phyloP scores from a whole-genome alignment of 2,329 filamentous ascomycete genomes.

The Penicillium glabrum region DNA sequence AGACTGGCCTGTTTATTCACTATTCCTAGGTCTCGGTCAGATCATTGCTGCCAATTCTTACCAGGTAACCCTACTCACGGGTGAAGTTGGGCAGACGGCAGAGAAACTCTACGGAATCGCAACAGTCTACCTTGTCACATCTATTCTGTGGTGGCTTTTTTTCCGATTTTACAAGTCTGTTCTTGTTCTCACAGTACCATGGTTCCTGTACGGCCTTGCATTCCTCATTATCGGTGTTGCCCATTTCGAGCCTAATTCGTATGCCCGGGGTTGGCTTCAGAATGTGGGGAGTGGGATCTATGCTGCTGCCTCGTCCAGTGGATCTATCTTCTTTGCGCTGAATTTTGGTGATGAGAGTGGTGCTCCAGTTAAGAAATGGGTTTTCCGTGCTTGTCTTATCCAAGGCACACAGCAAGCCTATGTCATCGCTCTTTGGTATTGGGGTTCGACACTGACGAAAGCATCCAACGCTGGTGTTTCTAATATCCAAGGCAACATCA shows the following conservation, averaged over 20 bases:
- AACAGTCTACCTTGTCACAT: slow-evolving; percentile 58
- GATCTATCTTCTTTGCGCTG: slow-evolving; percentile 65
- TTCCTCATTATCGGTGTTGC: slow-evolving; percentile 65
- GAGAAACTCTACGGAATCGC: slow-evolving; percentile 62
- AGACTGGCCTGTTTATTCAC: slow-evolving; percentile 65
- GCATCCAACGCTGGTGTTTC: slow-evolving; percentile 44
- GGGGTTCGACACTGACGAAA: slow-evolving; percentile 58
- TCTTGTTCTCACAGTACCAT: slow-evolving; percentile 60
- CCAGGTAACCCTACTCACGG: slow-evolving; percentile 67
- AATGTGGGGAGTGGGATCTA: slow-evolving; percentile 63
- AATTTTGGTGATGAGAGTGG: slow-evolving; percentile 67
- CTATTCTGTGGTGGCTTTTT: slow-evolving; percentile 62
- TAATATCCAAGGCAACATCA: slow-evolving; percentile 36
- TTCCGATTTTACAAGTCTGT: slow-evolving; percentile 60
- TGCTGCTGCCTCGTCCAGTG: slow-evolving; percentile 61
- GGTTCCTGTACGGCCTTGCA: slow-evolving; percentile 62
- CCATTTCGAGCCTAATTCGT: slow-evolving; percentile 50
- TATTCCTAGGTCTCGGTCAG: slow-evolving; percentile 62
- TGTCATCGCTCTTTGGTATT: slow-evolving; percentile 65
- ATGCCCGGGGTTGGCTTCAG: slow-evolving; percentile 55
- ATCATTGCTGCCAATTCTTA: slow-evolving; percentile 67
- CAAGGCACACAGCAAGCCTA: slow-evolving; percentile 68
- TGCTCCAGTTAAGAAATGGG: slow-evolving; percentile 63
- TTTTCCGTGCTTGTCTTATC: slow-evolving; percentile 65
- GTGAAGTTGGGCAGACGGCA: slow-evolving; percentile 60